These are phyloP conservation scores for Cerrena zonata DNA, from an alignment of 1,284 basidiomycete genomes.

Conservation along the genomic window DNA sequence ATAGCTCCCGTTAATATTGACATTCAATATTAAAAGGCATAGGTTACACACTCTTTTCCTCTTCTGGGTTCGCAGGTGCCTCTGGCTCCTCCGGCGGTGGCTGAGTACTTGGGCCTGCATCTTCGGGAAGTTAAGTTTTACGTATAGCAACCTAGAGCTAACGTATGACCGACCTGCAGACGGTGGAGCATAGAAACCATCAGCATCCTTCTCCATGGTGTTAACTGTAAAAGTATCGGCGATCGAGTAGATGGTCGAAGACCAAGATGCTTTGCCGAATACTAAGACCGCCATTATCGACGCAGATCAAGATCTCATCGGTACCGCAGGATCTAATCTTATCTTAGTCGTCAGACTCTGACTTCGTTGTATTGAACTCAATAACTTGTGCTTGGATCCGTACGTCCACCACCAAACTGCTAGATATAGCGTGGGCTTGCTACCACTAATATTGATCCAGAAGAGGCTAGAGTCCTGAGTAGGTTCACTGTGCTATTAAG, in stretches of 20 bases:
- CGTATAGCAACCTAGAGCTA: not conserved
- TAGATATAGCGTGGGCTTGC: too few relatives aligned
- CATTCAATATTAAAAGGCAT: not conserved
- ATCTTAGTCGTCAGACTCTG: constrained; percentile 1
- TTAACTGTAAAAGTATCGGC: not conserved
- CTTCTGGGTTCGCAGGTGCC: not conserved
- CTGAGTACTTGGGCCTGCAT: constrained; percentile 1
- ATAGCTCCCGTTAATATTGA: not conserved
- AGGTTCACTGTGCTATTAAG: too few relatives aligned
- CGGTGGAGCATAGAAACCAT: constrained; percentile 62
- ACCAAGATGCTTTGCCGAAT: not conserved
- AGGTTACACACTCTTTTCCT: constrained; percentile 2
- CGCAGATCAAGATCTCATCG: not conserved
- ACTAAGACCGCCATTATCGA: not conserved
- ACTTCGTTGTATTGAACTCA: too few relatives aligned
- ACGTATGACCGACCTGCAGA: constrained; percentile 28
- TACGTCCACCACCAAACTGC: too few relatives aligned
- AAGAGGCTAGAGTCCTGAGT: too few relatives aligned
- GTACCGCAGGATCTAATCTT: constrained; percentile 7
- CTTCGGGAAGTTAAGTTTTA: not conserved
- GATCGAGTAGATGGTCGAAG: not conserved
- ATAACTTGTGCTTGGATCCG: too few relatives aligned
- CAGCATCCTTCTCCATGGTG: constrained; percentile 62
- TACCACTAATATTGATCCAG: too few relatives aligned
- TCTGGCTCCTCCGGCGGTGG: not conserved